Evolutionary conservation across 2,329 filamentous ascomycete species (phyloP).

Genomic region (Akanthomyces uredinophilus): DNA sequence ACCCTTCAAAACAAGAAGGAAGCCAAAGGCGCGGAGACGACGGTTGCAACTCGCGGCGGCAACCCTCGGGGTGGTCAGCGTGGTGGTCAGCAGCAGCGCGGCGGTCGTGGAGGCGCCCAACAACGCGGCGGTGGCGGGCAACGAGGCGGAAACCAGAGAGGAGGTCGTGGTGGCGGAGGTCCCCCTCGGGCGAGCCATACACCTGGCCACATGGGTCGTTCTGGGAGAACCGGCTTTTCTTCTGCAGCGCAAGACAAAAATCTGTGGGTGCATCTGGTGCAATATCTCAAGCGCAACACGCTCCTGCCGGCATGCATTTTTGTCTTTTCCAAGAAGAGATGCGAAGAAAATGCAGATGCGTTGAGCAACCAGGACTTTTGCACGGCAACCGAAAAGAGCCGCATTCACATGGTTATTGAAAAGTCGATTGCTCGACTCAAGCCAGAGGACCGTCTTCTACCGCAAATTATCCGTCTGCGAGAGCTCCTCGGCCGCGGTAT

Average conservation of each 20-base stretch:
- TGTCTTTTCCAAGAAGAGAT: constrained; percentile 96
- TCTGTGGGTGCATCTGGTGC: constrained; percentile 92
- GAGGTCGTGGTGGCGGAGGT: constrained; percentile 44
- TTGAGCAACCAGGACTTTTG: constrained; percentile 94
- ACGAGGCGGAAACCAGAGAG: constrained; percentile 48
- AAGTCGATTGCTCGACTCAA: constrained; percentile 89
- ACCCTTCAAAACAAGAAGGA: constrained; percentile 79
- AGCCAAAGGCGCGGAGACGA: constrained; percentile 41
- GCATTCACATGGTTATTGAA: constrained; percentile 95
- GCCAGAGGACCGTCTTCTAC: constrained; percentile 81
- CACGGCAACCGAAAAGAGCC: constrained; percentile 88
- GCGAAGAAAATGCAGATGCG: constrained; percentile 94
- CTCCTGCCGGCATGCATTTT: constrained; percentile 93
- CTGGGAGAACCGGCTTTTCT: constrained; percentile 77
- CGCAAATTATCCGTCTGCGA: constrained; percentile 82
- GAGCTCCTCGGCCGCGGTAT: constrained; percentile 85
- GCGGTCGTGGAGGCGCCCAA: constrained; percentile 40
- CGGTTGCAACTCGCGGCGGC: constrained; percentile 33
- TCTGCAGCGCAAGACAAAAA: constrained; percentile 93
- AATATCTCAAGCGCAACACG: constrained; percentile 80
- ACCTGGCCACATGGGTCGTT: constrained; percentile 83
- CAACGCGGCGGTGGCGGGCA: constrained; percentile 48
- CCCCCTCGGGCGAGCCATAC: constrained; percentile 55
- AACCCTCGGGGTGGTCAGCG: constrained; percentile 31
- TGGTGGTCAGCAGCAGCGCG: constrained; percentile 35